These are phyloP conservation scores for Pichia sp. DNA, from an alignment of 1,139 yeast species.

Conservation along the genomic window DNA sequence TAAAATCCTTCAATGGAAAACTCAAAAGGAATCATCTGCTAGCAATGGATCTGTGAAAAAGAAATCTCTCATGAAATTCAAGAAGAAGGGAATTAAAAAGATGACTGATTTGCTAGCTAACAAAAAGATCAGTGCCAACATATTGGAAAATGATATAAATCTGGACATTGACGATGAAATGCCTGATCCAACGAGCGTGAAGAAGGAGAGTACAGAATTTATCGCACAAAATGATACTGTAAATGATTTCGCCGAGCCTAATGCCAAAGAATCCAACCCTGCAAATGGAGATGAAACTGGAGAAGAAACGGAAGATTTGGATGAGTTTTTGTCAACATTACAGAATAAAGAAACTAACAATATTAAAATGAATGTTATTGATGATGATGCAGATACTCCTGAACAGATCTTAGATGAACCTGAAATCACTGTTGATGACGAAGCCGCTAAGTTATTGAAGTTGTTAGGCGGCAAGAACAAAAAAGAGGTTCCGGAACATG, in stretches of 20 bases:
- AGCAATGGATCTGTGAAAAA: constrained; percentile 16
- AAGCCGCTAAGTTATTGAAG: constrained; percentile 19
- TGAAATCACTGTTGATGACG: constrained; percentile 13
- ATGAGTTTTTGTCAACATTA: constrained; percentile 4
- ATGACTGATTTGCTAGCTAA: neutral
- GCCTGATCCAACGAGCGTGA: neutral
- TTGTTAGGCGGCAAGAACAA: constrained; percentile 26
- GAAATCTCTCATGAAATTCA: constrained; percentile 24
- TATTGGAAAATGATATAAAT: constrained; percentile 2
- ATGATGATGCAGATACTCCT: constrained; percentile 3
- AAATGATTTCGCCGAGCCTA: no score
- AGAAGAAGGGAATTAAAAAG: constrained; percentile 10
- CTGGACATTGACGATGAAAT: constrained; percentile 6
- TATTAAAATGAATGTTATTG: neutral
- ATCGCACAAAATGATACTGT: no score
- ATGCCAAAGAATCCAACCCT: no score
- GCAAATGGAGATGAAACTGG: constrained; percentile 7
- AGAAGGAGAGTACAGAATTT: neutral
- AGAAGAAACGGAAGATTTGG: constrained; percentile 14
- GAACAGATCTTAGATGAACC: neutral
- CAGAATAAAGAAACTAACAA: constrained; percentile 5
- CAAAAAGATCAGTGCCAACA: neutral
- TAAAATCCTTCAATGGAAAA: constrained; percentile 7
- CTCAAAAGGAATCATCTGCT: neutral
- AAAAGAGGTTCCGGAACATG: constrained; percentile 43